Percentiles rank a stretch among this genome's conserved stretches.
Conservation (phyloP, 176 grass and related monocot species). For the Eremochloa ophiuroides region DNA sequence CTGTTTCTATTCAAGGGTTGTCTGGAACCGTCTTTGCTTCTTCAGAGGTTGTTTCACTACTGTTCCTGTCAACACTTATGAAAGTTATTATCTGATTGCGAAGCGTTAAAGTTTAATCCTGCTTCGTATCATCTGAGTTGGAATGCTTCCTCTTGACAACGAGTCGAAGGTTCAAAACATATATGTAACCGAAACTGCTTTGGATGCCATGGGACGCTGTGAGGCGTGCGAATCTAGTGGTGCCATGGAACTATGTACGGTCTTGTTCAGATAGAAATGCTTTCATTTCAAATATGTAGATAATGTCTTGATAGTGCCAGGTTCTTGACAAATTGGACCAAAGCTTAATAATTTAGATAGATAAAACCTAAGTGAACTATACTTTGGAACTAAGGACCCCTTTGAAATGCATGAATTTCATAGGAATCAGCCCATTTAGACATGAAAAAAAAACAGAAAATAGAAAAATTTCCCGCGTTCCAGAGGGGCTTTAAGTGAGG, state of each 20-base stretch:
- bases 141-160: background rate
- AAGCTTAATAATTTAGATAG: no score
- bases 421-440: no score
- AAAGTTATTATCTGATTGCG: background rate
- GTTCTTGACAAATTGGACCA: no score
- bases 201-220: background rate
- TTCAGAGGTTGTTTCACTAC: background rate
- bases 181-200: background rate
- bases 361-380: no score
- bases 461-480: no score
- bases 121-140: background rate
- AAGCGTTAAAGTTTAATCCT: background rate
- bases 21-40: background rate
- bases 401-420: no score
- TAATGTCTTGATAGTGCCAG: background rate
- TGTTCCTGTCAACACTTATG: background rate
- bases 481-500: no score
- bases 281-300: background rate
- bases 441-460: no score
- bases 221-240: background rate
- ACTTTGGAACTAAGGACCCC: no score
- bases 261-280: background rate
- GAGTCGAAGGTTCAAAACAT: background rate
- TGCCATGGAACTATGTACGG: background rate
- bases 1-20: background rate